Evolutionary conservation across 805 yeast genomes (phyloP), one percentile per base, ranked within the genome.

Genomic region (Lipomyces sp.): DNA sequence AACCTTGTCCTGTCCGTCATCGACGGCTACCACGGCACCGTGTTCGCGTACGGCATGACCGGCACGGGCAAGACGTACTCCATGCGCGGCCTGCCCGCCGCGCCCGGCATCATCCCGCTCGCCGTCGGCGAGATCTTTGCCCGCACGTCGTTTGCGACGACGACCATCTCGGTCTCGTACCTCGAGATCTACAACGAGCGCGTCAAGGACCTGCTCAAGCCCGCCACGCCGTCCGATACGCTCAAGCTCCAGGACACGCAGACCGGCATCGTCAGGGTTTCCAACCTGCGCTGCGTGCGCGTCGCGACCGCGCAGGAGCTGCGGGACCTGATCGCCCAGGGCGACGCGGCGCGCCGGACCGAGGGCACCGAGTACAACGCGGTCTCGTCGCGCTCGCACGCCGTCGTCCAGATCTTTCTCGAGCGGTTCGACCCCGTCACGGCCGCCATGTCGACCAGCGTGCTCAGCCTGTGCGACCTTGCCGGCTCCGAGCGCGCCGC

Each of bases 401-500:
- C 97, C 0, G 83, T 91, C 21, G 80, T 91, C 6, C 82, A 86
- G 65, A 74, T 93, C 19, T 73, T 81, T 51, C 64, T 91, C 16
- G 71, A 71, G 34, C 43, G 55, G n/a, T 40, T 29, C 23, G 3
- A 70, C 74, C 1, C 37, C 4, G 32, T 39, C 19, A 32, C 49
- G 33, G 39, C 43, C 19, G 26, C 32, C 26, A 34, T 47, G 4
- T 24, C 45, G 6, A 76, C 73, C 47, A 59, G 59, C 32, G 81
- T 88, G 0, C 77, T 91, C 29, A 86, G 91, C 31, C 74, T 91
- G 49, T 91, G 98, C 71, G 98, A 91, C 69, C 76, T 91, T 63
- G 98, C 98, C 0, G 98, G 98, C 26, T 85, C 95, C n/a, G 98
- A 91, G 68, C 77, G 85, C 45, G 95, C 95, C 0, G 80, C 83